Base-by-base conservation (phyloP, 2,329 filamentous ascomycete species). In the Arthroderma sp. region DNA sequence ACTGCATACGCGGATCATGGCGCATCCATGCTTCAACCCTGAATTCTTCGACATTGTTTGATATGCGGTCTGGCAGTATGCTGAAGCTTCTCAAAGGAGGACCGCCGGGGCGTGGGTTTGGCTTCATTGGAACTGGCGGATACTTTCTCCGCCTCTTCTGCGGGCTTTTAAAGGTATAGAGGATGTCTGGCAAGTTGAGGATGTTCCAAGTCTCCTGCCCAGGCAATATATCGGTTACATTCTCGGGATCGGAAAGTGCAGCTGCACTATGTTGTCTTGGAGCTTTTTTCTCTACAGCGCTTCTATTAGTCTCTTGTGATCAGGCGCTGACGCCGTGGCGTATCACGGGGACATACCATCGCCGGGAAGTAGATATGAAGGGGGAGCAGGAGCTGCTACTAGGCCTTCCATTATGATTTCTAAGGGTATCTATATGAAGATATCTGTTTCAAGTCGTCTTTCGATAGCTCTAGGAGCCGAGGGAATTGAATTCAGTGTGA, bases 11-110 rank as follows among this genome's bases (percentile, higher is more conserved):
- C 5, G 48, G 40, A 43, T 62, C 59, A 1, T 58, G 40, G 3
- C 59, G 53, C 44, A 54, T 48, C 60, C 60, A 62, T 6, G 59
- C 54, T 36, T 62, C 60, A 30, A 57, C 57, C 3, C 58, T 48
- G 36, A 55, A 59, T 32, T 56, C 56, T 43, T 59, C 57, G 9
- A 62, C 57, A n/a, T 55, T 47, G 4, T 53, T 52, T 0, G 56
- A 53, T 15, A 61, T 59, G 4, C 55, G 50, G 38, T 59, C 53
- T 1, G 60, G 59, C 7, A 62, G 48, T 8, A 59, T 49, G 1
- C 50, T 46, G 9, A 61, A 50, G 2, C 46, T 34, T 3, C 50
- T 46, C 5, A 61, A 5, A 1, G 39, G 39, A 1, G 36, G 32
- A 2, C 29, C 38, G 29, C 28, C 32, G 43, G 38, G 5, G 49